A percentile compares a stretch with the other conserved stretches of the same genome.
These are phyloP conservation scores for Albophoma yamanashiensis DNA, from an alignment of 2,329 filamentous ascomycete genomes.

Conservation along the genomic window DNA sequence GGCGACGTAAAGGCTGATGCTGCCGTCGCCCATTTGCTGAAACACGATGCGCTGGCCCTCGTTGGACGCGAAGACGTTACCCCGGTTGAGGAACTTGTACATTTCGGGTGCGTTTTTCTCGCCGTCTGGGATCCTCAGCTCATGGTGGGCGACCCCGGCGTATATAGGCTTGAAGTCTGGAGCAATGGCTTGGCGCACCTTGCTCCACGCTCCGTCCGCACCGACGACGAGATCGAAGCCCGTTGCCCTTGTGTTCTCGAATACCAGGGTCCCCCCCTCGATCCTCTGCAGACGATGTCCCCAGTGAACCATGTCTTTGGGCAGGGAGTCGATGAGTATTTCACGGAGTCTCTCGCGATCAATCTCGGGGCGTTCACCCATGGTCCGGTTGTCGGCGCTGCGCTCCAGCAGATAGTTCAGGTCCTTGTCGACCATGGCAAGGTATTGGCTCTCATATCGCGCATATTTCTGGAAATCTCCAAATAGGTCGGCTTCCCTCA, in stretches of 20 bases:
- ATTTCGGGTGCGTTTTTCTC: constrained; percentile 31
- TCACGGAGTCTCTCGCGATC: constrained; percentile 34
- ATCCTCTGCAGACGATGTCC: constrained; percentile 30
- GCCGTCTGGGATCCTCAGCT: constrained; percentile 29
- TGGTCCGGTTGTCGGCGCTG: constrained; percentile 13
- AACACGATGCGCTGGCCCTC: constrained; percentile 29
- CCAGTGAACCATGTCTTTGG: constrained; percentile 34
- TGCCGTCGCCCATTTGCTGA: constrained; percentile 36
- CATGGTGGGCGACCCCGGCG: constrained; percentile 31
- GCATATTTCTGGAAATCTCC: constrained; percentile 37
- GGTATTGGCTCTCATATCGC: constrained; percentile 40
- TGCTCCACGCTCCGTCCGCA: constrained; percentile 27
- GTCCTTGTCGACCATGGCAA: constrained; percentile 33
- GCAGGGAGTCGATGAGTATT: constrained; percentile 33
- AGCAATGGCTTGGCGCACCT: constrained; percentile 20
- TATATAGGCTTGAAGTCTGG: constrained; percentile 29
- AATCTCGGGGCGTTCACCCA: constrained; percentile 36
- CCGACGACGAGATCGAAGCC: constrained; percentile 29
- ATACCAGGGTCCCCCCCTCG: constrained; percentile 23
- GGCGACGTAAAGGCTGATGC: constrained; percentile 27
- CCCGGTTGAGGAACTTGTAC: constrained; percentile 32
- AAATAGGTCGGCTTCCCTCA: constrained; percentile 38
- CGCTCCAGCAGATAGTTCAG: constrained; percentile 22
- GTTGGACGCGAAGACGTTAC: constrained; percentile 31
- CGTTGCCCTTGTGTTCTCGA: constrained; percentile 20